Percentiles rank a stretch among this genome's conserved stretches.
These are phyloP conservation scores for Rhizomucor pusillus DNA, from an alignment of 371 early-diverging fungal species.

Conservation along the genomic window DNA sequence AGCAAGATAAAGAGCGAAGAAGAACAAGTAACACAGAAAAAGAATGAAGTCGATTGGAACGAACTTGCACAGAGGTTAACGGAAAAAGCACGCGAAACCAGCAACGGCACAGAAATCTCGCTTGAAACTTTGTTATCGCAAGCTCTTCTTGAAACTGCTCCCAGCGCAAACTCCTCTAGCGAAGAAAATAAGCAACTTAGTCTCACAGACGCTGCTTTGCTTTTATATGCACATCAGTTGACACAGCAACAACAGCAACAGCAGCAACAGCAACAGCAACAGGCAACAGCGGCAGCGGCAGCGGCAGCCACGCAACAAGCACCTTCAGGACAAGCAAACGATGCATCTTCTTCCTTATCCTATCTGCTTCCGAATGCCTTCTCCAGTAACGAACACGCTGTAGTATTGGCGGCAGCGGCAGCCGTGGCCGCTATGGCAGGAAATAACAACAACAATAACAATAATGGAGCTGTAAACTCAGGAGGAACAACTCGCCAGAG, in stretches of 20 bases:
- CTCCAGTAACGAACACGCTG: neutral
- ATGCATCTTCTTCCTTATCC: neutral
- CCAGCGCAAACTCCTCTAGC: neutral
- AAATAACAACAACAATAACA: neutral
- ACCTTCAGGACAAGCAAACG: neutral
- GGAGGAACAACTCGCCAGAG: neutral
- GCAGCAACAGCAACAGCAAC: conserved; percentile 7
- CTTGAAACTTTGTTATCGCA: conserved; percentile 37
- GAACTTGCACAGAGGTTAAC: conserved; percentile 38
- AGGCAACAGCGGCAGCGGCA: neutral
- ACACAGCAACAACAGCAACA: conserved; percentile 7
- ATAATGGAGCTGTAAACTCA: neutral
- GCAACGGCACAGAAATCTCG: conserved; percentile 22
- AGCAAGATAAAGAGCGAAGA: conserved; percentile 25
- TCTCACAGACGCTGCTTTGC: conserved; percentile 9
- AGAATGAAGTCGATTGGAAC: conserved; percentile 10
- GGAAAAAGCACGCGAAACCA: conserved; percentile 33
- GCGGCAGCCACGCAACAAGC: neutral
- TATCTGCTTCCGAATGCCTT: neutral
- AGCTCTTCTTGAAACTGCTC: conserved; percentile 15
- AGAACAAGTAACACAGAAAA: neutral
- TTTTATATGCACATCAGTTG: neutral
- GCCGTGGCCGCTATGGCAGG: conserved; percentile 10
- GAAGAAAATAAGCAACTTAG: too few relatives aligned
- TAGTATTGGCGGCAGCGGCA: conserved; percentile 4